Evolutionary conservation across 2,329 filamentous ascomycete genomes (phyloP), one percentile per base, ranked within the genome.

Genomic region (Ceratocystis colombiana): DNA sequence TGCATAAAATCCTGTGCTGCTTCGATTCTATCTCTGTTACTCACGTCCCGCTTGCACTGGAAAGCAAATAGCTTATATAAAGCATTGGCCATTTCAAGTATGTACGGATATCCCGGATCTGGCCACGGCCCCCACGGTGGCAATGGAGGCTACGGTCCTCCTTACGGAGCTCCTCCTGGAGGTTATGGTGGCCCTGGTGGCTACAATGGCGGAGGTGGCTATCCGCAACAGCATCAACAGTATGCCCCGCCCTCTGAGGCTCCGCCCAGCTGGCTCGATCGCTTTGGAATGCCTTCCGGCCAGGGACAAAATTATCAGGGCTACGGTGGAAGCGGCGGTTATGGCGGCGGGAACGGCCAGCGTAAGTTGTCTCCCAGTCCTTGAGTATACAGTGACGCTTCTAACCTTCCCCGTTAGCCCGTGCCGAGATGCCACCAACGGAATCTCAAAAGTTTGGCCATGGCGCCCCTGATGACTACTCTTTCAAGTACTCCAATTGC

Each of bases 401-500:
- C 59, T 62, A 55, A 63, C 46, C 30, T 46, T 30, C 7, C 25
- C 10, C 22, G 25, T 33, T 22, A 62, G 45, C 57, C 48, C 65
- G 62, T 30, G 64, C 65, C 64, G 71, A 63, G 69, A 71, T 79
- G 25, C 81, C 81, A 15, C 81, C 82, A 0, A 73, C 75, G 2
- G 76, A 75, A 1, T 75, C 78, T 5, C 84, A 87, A 73, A 73
- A 79, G 69, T 88, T 88, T 70, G 85, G 87, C 62, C 81, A 86
- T 70, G 87, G 87, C 68, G 87, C 88, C 0, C 88, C 87, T 1
- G 75, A 79, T 22, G 81, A 80, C 69, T 90, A 90, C 74, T 85
- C 81, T 5, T 90, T 89, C 77, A 85, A 89, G 75, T 90, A 89
- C 78, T 88, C 85, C 66, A 84, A 86, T 73, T 91, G 88, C 74